phyloP scores from a whole-genome alignment of 2,329 filamentous ascomycete genomes.

The Aurifilum marmelostoma region DNA sequence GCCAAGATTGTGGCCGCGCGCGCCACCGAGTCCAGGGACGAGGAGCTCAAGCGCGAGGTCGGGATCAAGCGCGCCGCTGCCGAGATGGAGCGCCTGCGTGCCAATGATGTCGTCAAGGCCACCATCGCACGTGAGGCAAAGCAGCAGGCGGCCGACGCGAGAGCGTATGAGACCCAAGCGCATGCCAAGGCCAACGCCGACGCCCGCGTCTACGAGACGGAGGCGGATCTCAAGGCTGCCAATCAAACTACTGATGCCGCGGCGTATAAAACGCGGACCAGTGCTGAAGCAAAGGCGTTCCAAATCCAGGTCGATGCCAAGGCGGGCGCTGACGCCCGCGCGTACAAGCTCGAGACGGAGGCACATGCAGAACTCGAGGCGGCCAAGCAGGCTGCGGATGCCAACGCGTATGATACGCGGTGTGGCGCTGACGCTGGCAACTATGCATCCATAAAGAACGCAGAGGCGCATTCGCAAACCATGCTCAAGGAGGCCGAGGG shows the following conservation, averaged over 20 bases:
- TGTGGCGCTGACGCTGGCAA: slow-evolving; percentile 47
- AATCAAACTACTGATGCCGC: slow-evolving; percentile 53
- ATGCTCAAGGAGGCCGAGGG: slow-evolving; percentile 78
- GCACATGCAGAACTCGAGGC: slow-evolving; percentile 54
- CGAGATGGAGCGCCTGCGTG: slow-evolving; percentile 79
- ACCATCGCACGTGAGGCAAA: slow-evolving; percentile 69
- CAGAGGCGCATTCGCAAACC: slow-evolving; percentile 55
- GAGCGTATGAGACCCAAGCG: slow-evolving; percentile 66
- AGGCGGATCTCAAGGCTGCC: slow-evolving; percentile 56
- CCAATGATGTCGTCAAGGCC: slow-evolving; percentile 77
- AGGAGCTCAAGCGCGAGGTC: slow-evolving; percentile 78
- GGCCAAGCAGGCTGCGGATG: slow-evolving; percentile 54
- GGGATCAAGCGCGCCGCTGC: slow-evolving; percentile 77
- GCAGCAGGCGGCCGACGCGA: slow-evolving; percentile 69
- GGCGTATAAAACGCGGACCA: slow-evolving; percentile 51
- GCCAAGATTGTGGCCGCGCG: slow-evolving; percentile 75
- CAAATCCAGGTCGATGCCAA: not conserved
- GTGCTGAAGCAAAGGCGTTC: slow-evolving; percentile 43
- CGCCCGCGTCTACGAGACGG: slow-evolving; percentile 54
- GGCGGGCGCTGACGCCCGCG: not conserved
- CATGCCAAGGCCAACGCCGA: slow-evolving; percentile 61
- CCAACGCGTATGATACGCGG: slow-evolving; percentile 49
- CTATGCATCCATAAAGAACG: slow-evolving; percentile 47
- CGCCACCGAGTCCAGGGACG: slow-evolving; percentile 74
- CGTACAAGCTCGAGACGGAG: slow-evolving; percentile 36